These are phyloP conservation scores for Fusarium succisae DNA, from an alignment of 2,329 filamentous ascomycete species.

Conservation along the genomic window DNA sequence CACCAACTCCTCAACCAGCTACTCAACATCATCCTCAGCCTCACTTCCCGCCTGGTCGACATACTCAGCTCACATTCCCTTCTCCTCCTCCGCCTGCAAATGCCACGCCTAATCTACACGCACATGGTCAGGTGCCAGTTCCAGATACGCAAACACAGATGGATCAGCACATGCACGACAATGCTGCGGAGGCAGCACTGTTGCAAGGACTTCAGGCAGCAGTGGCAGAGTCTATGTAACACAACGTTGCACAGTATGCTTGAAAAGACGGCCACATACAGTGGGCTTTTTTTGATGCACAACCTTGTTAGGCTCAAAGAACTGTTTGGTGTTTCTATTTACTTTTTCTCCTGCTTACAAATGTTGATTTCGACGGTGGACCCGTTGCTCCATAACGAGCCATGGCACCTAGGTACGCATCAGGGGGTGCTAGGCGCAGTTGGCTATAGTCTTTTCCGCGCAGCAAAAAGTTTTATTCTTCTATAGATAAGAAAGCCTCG, in stretches of 20 bases:
- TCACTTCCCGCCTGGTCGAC: constrained; percentile 23
- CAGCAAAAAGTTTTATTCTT: background rate
- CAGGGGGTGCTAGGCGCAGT: constrained; percentile 3
- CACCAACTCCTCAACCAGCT: constrained; percentile 37
- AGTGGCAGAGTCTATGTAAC: constrained; percentile 43
- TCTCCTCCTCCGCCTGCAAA: constrained; percentile 24
- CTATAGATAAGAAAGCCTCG: constrained; percentile 34
- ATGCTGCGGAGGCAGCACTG: constrained; percentile 48
- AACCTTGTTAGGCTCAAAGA: background rate
- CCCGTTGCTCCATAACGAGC: constrained; percentile 15
- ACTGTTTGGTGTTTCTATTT: constrained; percentile 10
- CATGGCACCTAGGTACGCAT: constrained; percentile 9
- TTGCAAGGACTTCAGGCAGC: constrained; percentile 49
- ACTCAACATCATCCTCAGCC: constrained; percentile 22
- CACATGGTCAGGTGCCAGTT: constrained; percentile 34
- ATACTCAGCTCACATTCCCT: constrained; percentile 35
- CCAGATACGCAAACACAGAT: constrained; percentile 31
- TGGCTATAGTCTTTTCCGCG: constrained; percentile 1
- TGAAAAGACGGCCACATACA: background rate
- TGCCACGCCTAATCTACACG: constrained; percentile 35
- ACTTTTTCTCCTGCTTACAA: constrained; percentile 3
- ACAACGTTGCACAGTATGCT: background rate
- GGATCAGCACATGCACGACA: constrained; percentile 43
- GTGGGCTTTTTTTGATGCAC: background rate
- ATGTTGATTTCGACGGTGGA: constrained; percentile 13